Conservation (phyloP, 2,329 filamentous ascomycete species). For the Fusarium guadeloupense region DNA sequence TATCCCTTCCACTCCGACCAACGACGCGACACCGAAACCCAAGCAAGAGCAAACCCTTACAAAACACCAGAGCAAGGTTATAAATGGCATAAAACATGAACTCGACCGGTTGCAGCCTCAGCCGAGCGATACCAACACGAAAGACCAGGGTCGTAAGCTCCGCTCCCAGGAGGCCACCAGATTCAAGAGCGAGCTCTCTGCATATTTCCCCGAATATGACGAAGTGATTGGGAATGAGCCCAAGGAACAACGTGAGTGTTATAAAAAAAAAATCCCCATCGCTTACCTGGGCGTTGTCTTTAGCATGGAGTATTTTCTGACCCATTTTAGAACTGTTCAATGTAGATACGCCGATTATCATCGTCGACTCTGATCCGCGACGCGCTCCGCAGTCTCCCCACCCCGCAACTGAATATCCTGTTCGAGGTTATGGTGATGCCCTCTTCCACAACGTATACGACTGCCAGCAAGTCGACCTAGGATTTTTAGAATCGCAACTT, state of each 20-base stretch:
- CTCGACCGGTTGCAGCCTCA: conserved; percentile 64
- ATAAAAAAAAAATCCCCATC: conserved; percentile 34
- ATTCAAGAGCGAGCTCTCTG: conserved; percentile 89
- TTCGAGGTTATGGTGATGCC: conserved; percentile 64
- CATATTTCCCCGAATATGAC: conserved; percentile 94
- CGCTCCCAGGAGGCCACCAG: conserved; percentile 86
- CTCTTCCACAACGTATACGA: conserved; percentile 66
- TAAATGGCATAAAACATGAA: conserved; percentile 70
- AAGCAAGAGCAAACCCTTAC: conserved; percentile 49
- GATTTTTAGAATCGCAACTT: conserved; percentile 59
- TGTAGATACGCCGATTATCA: conserved; percentile 75
- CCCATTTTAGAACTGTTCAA: conserved; percentile 72
- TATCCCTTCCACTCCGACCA: conserved; percentile 24
- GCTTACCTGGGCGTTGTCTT: conserved; percentile 4
- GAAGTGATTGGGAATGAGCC: conserved; percentile 89
- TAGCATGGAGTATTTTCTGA: conserved; percentile 16
- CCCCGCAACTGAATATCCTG: conserved; percentile 47
- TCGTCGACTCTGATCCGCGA: conserved; percentile 65
- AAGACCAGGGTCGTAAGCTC: conserved; percentile 77
- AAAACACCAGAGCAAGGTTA: conserved; percentile 66
- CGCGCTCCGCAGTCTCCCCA: conserved; percentile 44
- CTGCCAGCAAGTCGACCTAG: conserved; percentile 65
- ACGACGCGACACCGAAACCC: conserved; percentile 22
- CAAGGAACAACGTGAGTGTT: conserved; percentile 78
- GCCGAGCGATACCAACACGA: conserved; percentile 55